Evolutionary conservation across 148 eudicot species (phyloP), one percentile per base, ranked within the genome.

Genomic region (Simmondsia chinensis): DNA sequence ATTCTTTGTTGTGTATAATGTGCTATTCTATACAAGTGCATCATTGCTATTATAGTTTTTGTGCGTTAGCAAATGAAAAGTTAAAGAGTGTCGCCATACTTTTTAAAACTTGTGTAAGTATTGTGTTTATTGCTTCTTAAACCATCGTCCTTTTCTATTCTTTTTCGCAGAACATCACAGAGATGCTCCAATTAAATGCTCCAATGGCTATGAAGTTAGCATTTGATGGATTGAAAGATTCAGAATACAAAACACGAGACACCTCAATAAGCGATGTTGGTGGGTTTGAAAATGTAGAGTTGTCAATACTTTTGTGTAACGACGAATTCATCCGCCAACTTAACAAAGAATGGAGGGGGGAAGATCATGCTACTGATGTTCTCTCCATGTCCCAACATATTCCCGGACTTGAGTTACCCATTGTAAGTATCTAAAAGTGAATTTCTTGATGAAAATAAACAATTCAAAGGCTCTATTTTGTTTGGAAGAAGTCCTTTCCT

Each of bases 361-460:
- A 81, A 60, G 97, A 89, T 54, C 87, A 76, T 50, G 76, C 95
- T 39, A 89, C 97, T 38, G 95, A 85, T 76, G 97, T 89, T 56
- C 88, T 89, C 33, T 89, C 97, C 16, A 79, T 89, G 95, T 89
- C 97, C 24, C 93, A 85, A 43, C 97, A 89, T 72, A 68, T 89
- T 12, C 97, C 97, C 20, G 88, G 66, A 70, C 85, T 89, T 12
- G 64, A 73, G 53, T 63, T 81, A 59, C 95, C 95, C 12, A 60
- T 82, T 50, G 97, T 89, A 68, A 73, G 83, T 43, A 47, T 17
- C 39, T 18, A 9, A 15, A 48, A 19, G 42, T 50, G 1, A 54
- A 4, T 46, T 33, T 46, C 8, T 4, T 31, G 45, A 47, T 16
- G n/a, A n/a, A 1, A 52, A 53, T n/a, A n/a, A n/a, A n/a, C n/a